Evolutionary conservation across 1,284 basidiomycete species (phyloP), one percentile per base, ranked within the genome.

Genomic region (Microbotryum scabiosae): DNA sequence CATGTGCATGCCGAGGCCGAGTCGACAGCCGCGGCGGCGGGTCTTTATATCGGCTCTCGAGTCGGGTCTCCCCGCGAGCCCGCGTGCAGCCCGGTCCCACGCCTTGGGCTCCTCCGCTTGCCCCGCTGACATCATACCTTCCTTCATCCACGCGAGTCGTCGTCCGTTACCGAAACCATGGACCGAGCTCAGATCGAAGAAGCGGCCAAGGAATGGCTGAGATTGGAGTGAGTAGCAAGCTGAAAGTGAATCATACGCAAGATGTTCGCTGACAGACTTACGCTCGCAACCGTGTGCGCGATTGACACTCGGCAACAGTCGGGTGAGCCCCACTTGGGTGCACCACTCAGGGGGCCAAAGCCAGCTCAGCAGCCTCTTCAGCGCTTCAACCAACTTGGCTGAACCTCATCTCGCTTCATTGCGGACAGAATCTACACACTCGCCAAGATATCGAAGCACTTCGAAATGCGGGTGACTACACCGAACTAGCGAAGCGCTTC

Each of bases 401-500:
- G 12, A 8, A 14, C 52, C 16, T 25, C 32, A 14, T 25, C 9
- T n/a, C 56, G 36, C 8, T 21, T 8, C 47, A 28, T 32, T 8
- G 14, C 9, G 36, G 5, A n/a, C 61, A 85, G 84, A 85, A 85
- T 66, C 74, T 77, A 56, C 65, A 70, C 18, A 85, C 84, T 3
- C 78, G 80, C 59, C 65, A 66, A 41, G 83, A 86, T 68, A 79
- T 87, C 47, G 75, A 82, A 64, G 57, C 63, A 1, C 75, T 87
- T 43, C 80, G 80, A 78, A 73, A 78, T 49, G 66, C 72, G 21
- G 73, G 75, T 41, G 74, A 83, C 56, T 69, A 72, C 21, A 71
- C 74, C 10, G 83, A 85, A 74, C 73, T 87, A 28, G 79, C 82
- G 58, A 78, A 73, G 61, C 77, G 85, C 36, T 79, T 87, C 71